Evolutionary conservation across 495 filamentous ascomycete species (phyloP).

Genomic region (Podospora appendiculata): DNA sequence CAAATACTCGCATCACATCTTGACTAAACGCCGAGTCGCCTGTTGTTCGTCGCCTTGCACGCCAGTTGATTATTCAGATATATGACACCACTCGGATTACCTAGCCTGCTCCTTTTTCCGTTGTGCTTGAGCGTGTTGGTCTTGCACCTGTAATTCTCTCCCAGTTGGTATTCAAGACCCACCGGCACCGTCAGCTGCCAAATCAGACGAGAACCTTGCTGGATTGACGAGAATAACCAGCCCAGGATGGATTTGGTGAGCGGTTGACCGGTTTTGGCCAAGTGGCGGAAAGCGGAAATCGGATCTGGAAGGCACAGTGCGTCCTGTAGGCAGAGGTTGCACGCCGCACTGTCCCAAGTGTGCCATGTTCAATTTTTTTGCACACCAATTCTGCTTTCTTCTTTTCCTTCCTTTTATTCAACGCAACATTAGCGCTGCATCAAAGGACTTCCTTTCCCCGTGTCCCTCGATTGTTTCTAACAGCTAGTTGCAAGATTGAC

Average conservation of each 20-base stretch:
- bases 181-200: too few relatives aligned
- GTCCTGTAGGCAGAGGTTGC: background rate
- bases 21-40: too few relatives aligned
- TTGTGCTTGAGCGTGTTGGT: too few relatives aligned
- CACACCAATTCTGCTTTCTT: background rate
- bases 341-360: background rate
- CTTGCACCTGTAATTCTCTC: too few relatives aligned
- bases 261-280: background rate
- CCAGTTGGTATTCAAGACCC: too few relatives aligned
- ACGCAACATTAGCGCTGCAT: constrained; percentile 23
- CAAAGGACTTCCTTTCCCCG: constrained; percentile 18
- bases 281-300: background rate
- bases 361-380: background rate
- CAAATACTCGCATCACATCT: too few relatives aligned
- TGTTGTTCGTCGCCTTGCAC: too few relatives aligned
- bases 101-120: too few relatives aligned
- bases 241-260: background rate
- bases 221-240: too few relatives aligned
- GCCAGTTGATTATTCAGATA: too few relatives aligned
- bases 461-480: constrained; percentile 19
- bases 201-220: too few relatives aligned
- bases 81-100: too few relatives aligned
- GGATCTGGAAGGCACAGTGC: background rate
- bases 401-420: constrained; percentile 11
- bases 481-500: constrained; percentile 25